A percentile compares a stretch with the other conserved stretches of the same genome.
Conservation (phyloP, 192 early-diverging fungal genomes). For the Phycomyces nitens region DNA sequence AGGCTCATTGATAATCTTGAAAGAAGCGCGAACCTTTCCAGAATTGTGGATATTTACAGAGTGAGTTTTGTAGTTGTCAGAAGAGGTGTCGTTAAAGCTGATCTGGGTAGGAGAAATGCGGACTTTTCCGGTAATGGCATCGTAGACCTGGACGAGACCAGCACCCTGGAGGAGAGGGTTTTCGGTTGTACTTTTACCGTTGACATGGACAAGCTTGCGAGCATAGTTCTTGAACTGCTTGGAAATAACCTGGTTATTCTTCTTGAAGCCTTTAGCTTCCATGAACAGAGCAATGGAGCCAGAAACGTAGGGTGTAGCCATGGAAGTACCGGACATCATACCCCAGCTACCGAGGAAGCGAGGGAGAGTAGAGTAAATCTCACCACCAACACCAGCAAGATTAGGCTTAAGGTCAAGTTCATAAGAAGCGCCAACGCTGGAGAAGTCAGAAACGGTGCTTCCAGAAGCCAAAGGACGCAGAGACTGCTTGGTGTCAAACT, state of each 20-base stretch:
- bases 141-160: constrained; percentile 51
- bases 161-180: constrained; percentile 46
- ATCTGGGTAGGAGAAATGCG: constrained; percentile 44
- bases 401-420: constrained; percentile 59
- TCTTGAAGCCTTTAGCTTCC: constrained; percentile 26
- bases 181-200: constrained; percentile 17
- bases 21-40: constrained; percentile 35
- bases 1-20: constrained; percentile 35
- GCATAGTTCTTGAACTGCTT: constrained; percentile 37
- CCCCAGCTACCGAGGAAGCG: constrained; percentile 38
- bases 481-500: not conserved
- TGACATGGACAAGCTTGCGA: constrained; percentile 2
- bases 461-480: constrained; percentile 19
- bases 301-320: constrained; percentile 83
- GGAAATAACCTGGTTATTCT: constrained; percentile 22
- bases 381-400: constrained; percentile 55
- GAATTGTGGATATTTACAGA: constrained; percentile 44
- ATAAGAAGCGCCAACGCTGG: constrained; percentile 57
- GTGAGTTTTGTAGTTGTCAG: constrained; percentile 20
- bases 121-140: constrained; percentile 35
- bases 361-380: constrained; percentile 53
- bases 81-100: constrained; percentile 48
- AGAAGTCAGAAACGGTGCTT: constrained; percentile 62
- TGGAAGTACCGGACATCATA: constrained; percentile 84
- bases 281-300: constrained; percentile 55